Base-by-base conservation (phyloP, 2,329 filamentous ascomycete species). In the Hymenoscyphus scutula region DNA sequence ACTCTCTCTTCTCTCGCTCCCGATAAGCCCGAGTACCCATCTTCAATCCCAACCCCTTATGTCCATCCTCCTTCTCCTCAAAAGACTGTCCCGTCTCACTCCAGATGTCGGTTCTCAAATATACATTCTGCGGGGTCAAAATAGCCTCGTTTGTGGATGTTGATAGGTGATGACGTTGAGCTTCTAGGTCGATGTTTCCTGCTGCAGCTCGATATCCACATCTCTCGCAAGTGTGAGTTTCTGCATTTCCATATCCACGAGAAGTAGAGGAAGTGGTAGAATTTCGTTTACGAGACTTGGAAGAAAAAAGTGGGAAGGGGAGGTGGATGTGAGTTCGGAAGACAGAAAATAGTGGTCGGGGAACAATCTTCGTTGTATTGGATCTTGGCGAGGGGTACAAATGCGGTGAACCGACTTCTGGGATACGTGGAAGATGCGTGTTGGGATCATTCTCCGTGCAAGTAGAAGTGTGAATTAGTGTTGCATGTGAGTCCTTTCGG, bases 301-400 rank as follows among this genome's bases (percentile, higher is more conserved):
- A 30, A 19, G 45, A 25, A 55, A 70, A 65, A 13, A 63, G 45
- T 1, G 61, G 64, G 25, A 68, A 64, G 1, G 67, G 69, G 8
- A 70, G 19, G 19, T 67, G 64, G 19, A 70, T 19, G 29, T 70
- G 63, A 30, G 68, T 71, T 13, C 69, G 64, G 30, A 69, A 69
- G 19, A 61, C 32, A 13, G 68, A 67, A 57, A 69, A 54, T 60
- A 59, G 53, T 23, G 25, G 38, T 10, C 38, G 53, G 4, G 53
- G 32, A 53, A 7, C 58, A 32, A 48, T n/a, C 30, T 45, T 61
- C 15, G 38, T 32, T 6, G 38, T 17, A 23, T 54, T 53, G 13
- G 13, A 25, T 7, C 25, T 48, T 1, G 55, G 29, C 25, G 56
- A 41, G 23, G 34, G 27, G n/a, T 59, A 59, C 4, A 56, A 48